Evolutionary conservation across 768 basidiomycete species (phyloP).

Genomic region (Psilocybe subaeruginosa): DNA sequence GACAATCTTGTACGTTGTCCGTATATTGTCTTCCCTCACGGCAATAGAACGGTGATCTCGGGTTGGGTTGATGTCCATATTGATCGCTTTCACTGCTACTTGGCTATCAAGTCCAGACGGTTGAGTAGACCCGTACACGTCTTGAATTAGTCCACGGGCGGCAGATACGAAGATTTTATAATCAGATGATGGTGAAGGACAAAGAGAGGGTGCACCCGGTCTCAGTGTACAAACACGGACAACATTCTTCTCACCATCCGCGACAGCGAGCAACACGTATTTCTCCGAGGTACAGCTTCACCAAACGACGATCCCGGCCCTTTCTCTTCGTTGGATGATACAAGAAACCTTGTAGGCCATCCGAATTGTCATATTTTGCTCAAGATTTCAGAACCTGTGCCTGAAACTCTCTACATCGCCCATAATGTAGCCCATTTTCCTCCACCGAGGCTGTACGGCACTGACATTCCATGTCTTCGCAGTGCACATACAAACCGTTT

Average conservation of each 20-base stretch:
- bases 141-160: not conserved
- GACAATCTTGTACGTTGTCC: too few species aligned
- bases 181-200: constrained; percentile 9
- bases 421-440: not conserved
- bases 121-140: not conserved
- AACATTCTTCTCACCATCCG: constrained; percentile 27
- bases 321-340: not conserved
- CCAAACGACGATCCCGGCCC: not conserved
- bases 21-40: too few species aligned
- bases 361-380: not conserved
- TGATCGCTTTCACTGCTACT: not conserved
- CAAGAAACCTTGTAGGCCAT: not conserved
- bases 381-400: not conserved
- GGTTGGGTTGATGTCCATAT: not conserved
- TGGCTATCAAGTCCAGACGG: not conserved
- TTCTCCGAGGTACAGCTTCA: not conserved
- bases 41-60: not conserved
- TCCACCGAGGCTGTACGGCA: not conserved
- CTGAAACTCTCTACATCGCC: not conserved
- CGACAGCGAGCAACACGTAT: constrained; percentile 20
- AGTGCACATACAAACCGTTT: not conserved
- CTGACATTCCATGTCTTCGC: not conserved
- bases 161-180: not conserved
- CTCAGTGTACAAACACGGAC: constrained; percentile 16
- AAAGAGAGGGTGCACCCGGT: constrained; percentile 3